Conservation (phyloP, 768 basidiomycete genomes). For the Lyophyllum decastes region DNA sequence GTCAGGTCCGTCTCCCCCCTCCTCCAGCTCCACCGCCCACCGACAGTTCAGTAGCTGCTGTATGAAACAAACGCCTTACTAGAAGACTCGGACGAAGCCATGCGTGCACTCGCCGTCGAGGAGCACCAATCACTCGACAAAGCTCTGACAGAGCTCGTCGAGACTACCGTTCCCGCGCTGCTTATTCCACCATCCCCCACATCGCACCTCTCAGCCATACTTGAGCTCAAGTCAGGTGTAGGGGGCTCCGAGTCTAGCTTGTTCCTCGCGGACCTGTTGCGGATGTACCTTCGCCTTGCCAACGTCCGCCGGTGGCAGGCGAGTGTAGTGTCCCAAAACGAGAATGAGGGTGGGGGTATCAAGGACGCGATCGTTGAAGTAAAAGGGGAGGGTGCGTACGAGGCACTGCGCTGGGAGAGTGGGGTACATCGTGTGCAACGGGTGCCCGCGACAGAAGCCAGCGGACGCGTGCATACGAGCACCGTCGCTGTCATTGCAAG, state of each 20-base stretch:
- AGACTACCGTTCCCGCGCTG: constrained; percentile 62
- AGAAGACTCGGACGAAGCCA: constrained; percentile 70
- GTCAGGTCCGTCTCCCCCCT: constrained; percentile 47
- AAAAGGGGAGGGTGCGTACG: constrained; percentile 77
- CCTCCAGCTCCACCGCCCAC: constrained; percentile 1
- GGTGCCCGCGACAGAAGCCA: constrained; percentile 87
- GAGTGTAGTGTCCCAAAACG: constrained; percentile 57
- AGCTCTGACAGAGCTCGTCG: constrained; percentile 33
- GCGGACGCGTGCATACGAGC: constrained; percentile 89
- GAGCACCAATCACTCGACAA: constrained; percentile 55
- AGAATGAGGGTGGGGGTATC: constrained; percentile 62
- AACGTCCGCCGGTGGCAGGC: constrained; percentile 62
- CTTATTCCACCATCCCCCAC: constrained; percentile 76
- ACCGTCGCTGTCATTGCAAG: constrained; percentile 85
- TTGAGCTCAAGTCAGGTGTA: constrained; percentile 92
- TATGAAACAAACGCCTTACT: constrained; percentile 64
- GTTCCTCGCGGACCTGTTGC: constrained; percentile 74
- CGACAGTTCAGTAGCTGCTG: constrained; percentile 54
- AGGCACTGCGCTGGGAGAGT: constrained; percentile 83
- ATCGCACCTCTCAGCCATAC: constrained; percentile 66
- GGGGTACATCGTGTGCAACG: constrained; percentile 96
- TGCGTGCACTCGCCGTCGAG: constrained; percentile 73
- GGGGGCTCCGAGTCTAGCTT: constrained; percentile 89
- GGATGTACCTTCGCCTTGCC: constrained; percentile 79
- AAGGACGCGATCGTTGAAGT: constrained; percentile 83